Conservation (phyloP, 2,329 filamentous ascomycete genomes). For the Gaeumannomyces tritici region DNA sequence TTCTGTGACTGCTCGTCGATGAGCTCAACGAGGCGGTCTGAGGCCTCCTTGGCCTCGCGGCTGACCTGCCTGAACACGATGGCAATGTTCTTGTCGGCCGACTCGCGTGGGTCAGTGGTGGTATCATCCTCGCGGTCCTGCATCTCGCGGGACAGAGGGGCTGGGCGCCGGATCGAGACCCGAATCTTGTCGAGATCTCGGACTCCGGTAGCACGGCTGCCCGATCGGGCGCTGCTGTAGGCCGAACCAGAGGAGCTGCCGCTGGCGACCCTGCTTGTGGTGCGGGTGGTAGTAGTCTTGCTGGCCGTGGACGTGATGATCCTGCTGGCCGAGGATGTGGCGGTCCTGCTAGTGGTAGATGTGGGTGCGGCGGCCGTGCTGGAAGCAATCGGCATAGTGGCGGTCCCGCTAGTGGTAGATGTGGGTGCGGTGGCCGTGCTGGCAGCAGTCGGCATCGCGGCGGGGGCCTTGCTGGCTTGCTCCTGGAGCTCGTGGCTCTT, state of each 20-base stretch:
- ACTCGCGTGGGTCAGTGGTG: neutral
- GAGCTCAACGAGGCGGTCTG: neutral
- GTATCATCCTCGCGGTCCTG: neutral
- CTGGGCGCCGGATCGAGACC: neutral
- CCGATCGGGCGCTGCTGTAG: neutral
- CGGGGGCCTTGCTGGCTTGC: neutral
- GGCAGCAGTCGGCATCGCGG: too few relatives aligned
- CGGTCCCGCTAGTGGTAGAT: too few relatives aligned
- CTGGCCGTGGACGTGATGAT: too few relatives aligned
- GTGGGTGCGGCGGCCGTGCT: too few relatives aligned
- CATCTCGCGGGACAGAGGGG: neutral
- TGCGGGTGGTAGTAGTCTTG: neutral
- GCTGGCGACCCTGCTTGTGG: neutral
- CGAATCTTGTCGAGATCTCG: neutral
- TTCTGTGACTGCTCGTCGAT: neutral
- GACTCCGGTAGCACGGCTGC: neutral
- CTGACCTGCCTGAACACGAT: neutral
- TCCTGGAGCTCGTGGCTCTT: neutral
- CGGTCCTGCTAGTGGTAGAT: too few relatives aligned
- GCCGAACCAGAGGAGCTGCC: neutral
- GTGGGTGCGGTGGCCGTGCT: too few relatives aligned
- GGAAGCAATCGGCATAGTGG: too few relatives aligned
- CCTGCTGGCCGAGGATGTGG: too few relatives aligned
- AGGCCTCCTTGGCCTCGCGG: neutral
- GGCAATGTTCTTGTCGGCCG: neutral